These are phyloP conservation scores for Leucocoprinus gongylophorus DNA, from an alignment of 1,284 basidiomycete species.

Conservation along the genomic window DNA sequence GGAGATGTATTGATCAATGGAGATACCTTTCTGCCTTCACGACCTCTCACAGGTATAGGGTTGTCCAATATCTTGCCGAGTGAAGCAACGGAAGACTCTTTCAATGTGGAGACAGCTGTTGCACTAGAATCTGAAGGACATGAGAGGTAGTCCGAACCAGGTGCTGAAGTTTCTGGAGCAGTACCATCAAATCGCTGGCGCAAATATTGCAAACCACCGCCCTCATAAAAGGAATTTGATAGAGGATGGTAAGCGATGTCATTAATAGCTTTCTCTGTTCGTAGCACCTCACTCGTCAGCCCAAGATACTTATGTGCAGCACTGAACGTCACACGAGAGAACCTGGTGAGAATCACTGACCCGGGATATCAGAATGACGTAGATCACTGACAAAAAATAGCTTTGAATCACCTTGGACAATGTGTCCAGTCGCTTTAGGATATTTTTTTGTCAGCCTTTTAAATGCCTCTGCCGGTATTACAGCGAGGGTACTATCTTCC, in stretches of 20 bases:
- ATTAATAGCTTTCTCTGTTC: slow-evolving; percentile 96
- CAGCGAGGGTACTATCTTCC: slow-evolving; percentile 94
- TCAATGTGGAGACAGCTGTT: slow-evolving; percentile 21
- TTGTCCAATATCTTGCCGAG: slow-evolving; percentile 19
- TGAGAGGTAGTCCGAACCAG: slow-evolving; percentile 52
- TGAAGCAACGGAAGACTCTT: slow-evolving; percentile 23
- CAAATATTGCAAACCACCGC: slow-evolving; percentile 86
- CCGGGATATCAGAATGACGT: not conserved
- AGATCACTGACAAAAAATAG: not conserved
- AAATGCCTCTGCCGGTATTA: slow-evolving; percentile 98
- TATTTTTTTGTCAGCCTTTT: slow-evolving; percentile 88
- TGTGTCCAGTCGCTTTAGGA: slow-evolving; percentile 94
- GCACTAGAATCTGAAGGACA: slow-evolving; percentile 22
- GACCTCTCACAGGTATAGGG: slow-evolving; percentile 14
- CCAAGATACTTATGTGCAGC: slow-evolving; percentile 96
- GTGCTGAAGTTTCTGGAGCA: slow-evolving; percentile 36
- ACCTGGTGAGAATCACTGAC: slow-evolving; percentile 88
- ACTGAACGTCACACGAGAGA: slow-evolving; percentile 95
- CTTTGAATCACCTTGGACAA: slow-evolving; percentile 72
- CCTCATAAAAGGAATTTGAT: slow-evolving; percentile 86
- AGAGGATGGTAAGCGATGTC: slow-evolving; percentile 94
- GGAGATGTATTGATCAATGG: slow-evolving; percentile 33
- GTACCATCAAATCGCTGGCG: slow-evolving; percentile 76
- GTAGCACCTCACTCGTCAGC: slow-evolving; percentile 89
- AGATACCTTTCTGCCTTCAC: slow-evolving; percentile 9